Base-by-base conservation (phyloP, 2,329 filamentous ascomycete species). In the Sporothrix protearum region DNA sequence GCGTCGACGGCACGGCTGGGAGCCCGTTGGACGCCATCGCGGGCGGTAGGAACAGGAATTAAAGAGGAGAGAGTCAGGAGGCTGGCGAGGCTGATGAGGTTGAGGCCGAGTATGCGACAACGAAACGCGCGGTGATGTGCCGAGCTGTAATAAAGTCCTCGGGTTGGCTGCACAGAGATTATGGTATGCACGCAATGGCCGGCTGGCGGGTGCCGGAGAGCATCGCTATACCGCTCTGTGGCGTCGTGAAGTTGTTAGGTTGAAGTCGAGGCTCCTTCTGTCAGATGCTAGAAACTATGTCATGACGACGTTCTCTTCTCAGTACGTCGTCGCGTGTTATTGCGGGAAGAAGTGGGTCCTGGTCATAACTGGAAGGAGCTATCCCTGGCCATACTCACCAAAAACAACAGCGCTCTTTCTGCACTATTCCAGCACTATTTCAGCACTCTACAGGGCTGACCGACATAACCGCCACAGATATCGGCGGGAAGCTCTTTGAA, bases 241-340 rank as follows among this genome's bases (percentile, higher is more conserved):
- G 25, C 36, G 59, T 42, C 22, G 14, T 14, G 36, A 64, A 10
- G n/a, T 28, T 45, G 59, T 33, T 25, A 33, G 12, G n/a, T 10
- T 19, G 28, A 47, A 30, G 25, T 19, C 33, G 19, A 49, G 25
- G 45, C 19, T 47, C 10, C 42, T 47, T 47, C 64, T 49, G 63
- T 67, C 42, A 49, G 63, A 51, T 64, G 61, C 39, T 33, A 66
- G 25, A 45, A 45, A 33, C 14, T 42, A 66, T 33, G 63, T 30
- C 64, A 53, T 67, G n/a, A n/a, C n/a, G n/a, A n/a, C n/a, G n/a
- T n/a, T n/a, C n/a, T n/a, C n/a, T n/a, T n/a, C n/a, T n/a, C n/a
- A n/a, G n/a, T 67, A 67, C 64, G 64, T 67, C 64, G 64, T 51
- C 64, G 64, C 64, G 64, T 51, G 42, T 36, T 39, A 51, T 19